A percentile compares a stretch with the other conserved stretches of the same genome.
phyloP scores from a whole-genome alignment of 148 eudicot genomes.

The Heliosperma pusillum region DNA sequence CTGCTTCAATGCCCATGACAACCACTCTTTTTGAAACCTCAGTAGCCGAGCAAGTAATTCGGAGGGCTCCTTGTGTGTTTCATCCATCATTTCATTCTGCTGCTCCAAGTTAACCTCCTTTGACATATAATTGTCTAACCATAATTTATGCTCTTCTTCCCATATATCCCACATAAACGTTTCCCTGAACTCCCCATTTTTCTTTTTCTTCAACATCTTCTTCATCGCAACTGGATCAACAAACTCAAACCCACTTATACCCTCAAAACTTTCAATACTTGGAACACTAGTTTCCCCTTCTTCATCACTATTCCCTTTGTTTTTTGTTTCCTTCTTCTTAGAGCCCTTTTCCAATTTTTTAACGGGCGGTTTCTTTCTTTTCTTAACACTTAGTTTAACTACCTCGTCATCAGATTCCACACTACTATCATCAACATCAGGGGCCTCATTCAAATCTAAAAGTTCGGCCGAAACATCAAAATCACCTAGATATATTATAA shows the following conservation, averaged over 20 bases:
- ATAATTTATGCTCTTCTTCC: conserved; percentile 65
- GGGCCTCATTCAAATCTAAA: conserved; percentile 28
- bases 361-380: not conserved
- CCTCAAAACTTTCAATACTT: conserved; percentile 21
- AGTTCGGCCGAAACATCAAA: conserved; percentile 14
- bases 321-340: conserved; percentile 9
- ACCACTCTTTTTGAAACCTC: conserved; percentile 97
- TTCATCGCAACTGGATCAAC: conserved; percentile 29
- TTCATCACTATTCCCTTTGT: not conserved
- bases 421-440: conserved; percentile 12
- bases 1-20: conserved; percentile 89
- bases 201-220: conserved; percentile 33
- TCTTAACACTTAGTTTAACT: not conserved
- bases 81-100: conserved; percentile 42
- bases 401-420: conserved; percentile 22
- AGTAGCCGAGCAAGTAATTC: conserved; percentile 61
- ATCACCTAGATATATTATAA: conserved; percentile 28
- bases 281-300: not conserved
- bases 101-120: conserved; percentile 44
- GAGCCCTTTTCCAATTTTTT: not conserved
- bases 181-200: conserved; percentile 33
- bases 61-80: conserved; percentile 57
- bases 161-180: conserved; percentile 69
- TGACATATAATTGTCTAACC: conserved; percentile 46
- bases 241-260: conserved; percentile 30